Evolutionary conservation across 2,329 filamentous ascomycete species (phyloP).

Genomic region (Lecanicillium sp.): DNA sequence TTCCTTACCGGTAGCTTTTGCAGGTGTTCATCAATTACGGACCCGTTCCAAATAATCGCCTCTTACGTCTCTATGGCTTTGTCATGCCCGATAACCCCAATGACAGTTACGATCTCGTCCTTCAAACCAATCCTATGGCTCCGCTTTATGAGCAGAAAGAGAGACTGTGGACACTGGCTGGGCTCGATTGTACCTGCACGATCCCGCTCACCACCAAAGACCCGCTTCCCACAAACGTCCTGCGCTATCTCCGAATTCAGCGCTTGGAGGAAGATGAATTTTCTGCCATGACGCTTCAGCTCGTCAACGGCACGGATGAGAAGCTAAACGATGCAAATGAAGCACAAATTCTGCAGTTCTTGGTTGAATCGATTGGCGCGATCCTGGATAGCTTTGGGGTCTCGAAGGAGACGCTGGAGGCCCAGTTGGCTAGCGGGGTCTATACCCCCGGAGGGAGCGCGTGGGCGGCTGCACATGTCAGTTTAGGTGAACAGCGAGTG

Average conservation of each 20-base stretch:
- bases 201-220: constrained; percentile 24
- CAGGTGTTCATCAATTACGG: constrained; percentile 27
- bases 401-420: constrained; percentile 21
- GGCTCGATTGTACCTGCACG: constrained; percentile 21
- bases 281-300: constrained; percentile 15
- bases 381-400: constrained; percentile 22
- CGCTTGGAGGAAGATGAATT: constrained; percentile 21
- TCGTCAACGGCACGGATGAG: constrained; percentile 15
- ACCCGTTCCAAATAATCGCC: constrained; percentile 23
- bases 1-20: constrained; percentile 1
- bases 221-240: constrained; percentile 23
- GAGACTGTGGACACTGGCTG: constrained; percentile 24
- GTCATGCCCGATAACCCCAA: constrained; percentile 25
- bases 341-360: constrained; percentile 20
- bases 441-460: constrained; percentile 24
- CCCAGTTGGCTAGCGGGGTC: constrained; percentile 20
- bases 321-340: constrained; percentile 24
- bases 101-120: constrained; percentile 28
- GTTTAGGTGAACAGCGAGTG: constrained; percentile 21
- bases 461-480: constrained; percentile 25
- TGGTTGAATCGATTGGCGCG: constrained; percentile 22
- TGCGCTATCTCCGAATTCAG: constrained; percentile 28
- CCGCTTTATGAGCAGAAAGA: constrained; percentile 25
- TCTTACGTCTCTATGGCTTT: constrained; percentile 29
- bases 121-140: constrained; percentile 23